phyloP scores from a whole-genome alignment of 2,329 filamentous ascomycete species.

The Clarireedia monteithiana region DNA sequence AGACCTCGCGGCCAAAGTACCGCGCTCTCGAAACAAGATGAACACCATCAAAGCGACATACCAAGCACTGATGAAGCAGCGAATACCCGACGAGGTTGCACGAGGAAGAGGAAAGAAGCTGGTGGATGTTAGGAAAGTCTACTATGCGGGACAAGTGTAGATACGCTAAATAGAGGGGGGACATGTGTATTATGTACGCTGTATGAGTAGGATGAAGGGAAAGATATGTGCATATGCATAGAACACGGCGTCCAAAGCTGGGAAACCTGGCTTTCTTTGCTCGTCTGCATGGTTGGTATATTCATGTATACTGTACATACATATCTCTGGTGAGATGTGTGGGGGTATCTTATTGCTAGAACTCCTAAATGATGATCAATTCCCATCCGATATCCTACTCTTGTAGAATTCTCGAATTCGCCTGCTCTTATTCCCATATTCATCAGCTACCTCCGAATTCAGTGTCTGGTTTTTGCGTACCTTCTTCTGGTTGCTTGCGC shows the following conservation, averaged over 20 bases:
- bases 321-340: background rate
- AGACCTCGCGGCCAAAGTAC: slow-evolving; percentile 77
- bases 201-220: background rate
- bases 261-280: background rate
- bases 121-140: slow-evolving; percentile 93
- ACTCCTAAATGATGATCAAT: background rate
- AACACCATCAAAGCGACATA: slow-evolving; percentile 93
- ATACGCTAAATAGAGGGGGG: background rate
- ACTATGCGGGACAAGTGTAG: slow-evolving; percentile 64
- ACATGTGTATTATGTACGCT: slow-evolving; percentile 36
- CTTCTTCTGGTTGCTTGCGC: background rate
- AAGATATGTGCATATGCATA: slow-evolving; percentile 14
- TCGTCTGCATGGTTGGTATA: no score
- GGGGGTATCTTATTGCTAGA: background rate
- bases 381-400: background rate
- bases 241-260: background rate
- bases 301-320: background rate
- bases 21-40: slow-evolving; percentile 88
- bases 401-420: background rate
- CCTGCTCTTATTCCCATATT: background rate
- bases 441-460: no score
- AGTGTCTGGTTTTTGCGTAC: no score
- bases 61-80: slow-evolving; percentile 74
- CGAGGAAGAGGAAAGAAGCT: slow-evolving; percentile 87
- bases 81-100: slow-evolving; percentile 82